Evolutionary conservation across 2,329 filamentous ascomycete species (phyloP), one percentile per base, ranked within the genome.

Genomic region (Epichloe elymi): DNA sequence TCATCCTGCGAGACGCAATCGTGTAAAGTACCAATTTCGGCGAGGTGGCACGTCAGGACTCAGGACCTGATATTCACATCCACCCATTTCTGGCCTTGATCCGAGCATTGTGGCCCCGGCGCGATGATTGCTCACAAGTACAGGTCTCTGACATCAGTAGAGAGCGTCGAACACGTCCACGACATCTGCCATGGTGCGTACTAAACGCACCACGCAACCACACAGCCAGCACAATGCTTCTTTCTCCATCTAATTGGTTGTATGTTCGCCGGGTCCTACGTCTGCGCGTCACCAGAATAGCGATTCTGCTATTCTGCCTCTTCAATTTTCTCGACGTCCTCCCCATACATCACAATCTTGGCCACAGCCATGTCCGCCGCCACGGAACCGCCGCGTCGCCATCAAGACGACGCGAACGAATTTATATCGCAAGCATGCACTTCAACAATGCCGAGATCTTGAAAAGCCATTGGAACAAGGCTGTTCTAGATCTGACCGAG

Each of bases 401-500:
- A 2, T 57, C 61, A 50, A 60, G 62, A 43, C 61, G 57, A 20
- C 57, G 55, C 46, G 65, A 70, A 59, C 67, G 69, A 55, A 74
- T 88, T 54, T 88, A 80, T 66, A 85, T 88, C 54, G 79, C 82
- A 4, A 79, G 78, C 54, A 79, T 83, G 61, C 82, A 85, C 60
- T 86, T 82, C 74, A 86, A 85, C 59, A 79, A 79, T 55, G 83
- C 76, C 53, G 61, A 63, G 1, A 68, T 86, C 23, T 70, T 88
- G 2, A 72, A 76, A 7, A 68, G 69, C 5, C 74, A 82, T 57
- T 88, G 84, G 83, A 80, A 74, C 55, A 65, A 72, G 5, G 80
- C 79, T 0, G 68, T 88, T 3, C 53, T 83, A 6, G 68, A 74
- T 2, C 67, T 88, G 19, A 72, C 76, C 5, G 67, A 74, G 44